Conservation (phyloP, 768 basidiomycete species). For the Hypholoma fasciculare region DNA sequence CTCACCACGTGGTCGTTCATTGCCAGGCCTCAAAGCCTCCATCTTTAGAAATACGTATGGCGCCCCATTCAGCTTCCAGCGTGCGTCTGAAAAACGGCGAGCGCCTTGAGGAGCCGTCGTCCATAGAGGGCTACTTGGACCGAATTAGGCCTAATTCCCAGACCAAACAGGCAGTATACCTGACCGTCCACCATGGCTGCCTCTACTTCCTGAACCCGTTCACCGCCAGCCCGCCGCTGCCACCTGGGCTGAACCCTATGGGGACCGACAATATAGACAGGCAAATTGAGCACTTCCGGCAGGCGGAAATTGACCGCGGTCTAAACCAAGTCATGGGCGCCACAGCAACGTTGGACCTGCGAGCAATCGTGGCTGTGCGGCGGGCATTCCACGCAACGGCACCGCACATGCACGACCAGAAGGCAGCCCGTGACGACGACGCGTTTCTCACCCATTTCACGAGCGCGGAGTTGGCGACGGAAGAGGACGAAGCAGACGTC, state of each 20-base stretch:
- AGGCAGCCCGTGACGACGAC: conserved; percentile 30
- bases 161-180: conserved; percentile 60
- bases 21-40: conserved; percentile 39
- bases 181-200: conserved; percentile 71
- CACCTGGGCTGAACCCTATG: conserved; percentile 50
- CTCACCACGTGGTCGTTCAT: neutral
- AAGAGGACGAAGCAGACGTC: conserved; percentile 61
- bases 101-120: conserved; percentile 70
- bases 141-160: conserved; percentile 63
- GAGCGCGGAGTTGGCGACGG: conserved; percentile 37
- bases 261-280: conserved; percentile 26
- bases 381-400: conserved; percentile 56
- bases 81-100: conserved; percentile 45
- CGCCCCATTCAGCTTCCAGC: conserved; percentile 61
- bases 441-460: conserved; percentile 31
- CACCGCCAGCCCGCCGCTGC: conserved; percentile 66
- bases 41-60: conserved; percentile 73
- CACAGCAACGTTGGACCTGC: conserved; percentile 71
- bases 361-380: conserved; percentile 63
- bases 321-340: conserved; percentile 62
- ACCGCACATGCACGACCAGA: conserved; percentile 34
- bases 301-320: conserved; percentile 62
- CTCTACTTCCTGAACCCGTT: conserved; percentile 59
- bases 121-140: conserved; percentile 85
- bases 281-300: conserved; percentile 38